These are phyloP conservation scores for Globisporangium sylvaticum DNA, from an alignment of 352 stramenopile genomes.

Conservation along the genomic window DNA sequence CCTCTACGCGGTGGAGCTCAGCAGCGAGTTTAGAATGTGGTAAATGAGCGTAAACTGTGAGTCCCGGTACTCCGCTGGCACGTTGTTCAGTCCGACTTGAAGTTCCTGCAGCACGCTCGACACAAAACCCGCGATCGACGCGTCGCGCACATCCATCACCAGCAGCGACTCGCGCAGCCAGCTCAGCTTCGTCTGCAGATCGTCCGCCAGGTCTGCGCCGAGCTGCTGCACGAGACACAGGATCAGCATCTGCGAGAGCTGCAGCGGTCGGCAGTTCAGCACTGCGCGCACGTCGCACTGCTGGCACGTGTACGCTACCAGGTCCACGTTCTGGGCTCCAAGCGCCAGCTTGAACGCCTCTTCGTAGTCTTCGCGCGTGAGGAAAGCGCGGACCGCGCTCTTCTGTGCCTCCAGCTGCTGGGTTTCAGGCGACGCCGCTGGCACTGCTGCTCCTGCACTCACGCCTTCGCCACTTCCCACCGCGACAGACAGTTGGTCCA, in stretches of 20 bases:
- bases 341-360: slow-evolving; percentile 80
- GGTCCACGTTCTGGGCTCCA: slow-evolving; percentile 67
- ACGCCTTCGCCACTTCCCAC: slow-evolving; percentile 24
- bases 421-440: slow-evolving; percentile 36
- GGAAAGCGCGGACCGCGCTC: slow-evolving; percentile 37
- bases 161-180: slow-evolving; percentile 80
- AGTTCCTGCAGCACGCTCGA: slow-evolving; percentile 76
- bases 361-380: slow-evolving; percentile 61
- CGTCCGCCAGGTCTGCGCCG: slow-evolving; percentile 59
- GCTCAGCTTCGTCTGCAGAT: slow-evolving; percentile 62
- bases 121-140: slow-evolving; percentile 73
- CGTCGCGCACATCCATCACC: slow-evolving; percentile 75
- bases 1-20: slow-evolving; percentile 42
- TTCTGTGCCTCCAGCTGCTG: slow-evolving; percentile 62
- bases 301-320: slow-evolving; percentile 68
- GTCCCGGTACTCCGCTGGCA: slow-evolving; percentile 55
- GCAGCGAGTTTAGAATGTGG: slow-evolving; percentile 84
- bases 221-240: slow-evolving; percentile 83
- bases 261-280: slow-evolving; percentile 55
- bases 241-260: slow-evolving; percentile 85
- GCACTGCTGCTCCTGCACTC: slow-evolving; percentile 5
- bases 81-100: slow-evolving; percentile 53
- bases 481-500: slow-evolving; percentile 41
- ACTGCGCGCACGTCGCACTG: slow-evolving; percentile 63
- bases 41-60: slow-evolving; percentile 83